Conservation (phyloP, 768 basidiomycete genomes). For the Boletus tylopilopsis region DNA sequence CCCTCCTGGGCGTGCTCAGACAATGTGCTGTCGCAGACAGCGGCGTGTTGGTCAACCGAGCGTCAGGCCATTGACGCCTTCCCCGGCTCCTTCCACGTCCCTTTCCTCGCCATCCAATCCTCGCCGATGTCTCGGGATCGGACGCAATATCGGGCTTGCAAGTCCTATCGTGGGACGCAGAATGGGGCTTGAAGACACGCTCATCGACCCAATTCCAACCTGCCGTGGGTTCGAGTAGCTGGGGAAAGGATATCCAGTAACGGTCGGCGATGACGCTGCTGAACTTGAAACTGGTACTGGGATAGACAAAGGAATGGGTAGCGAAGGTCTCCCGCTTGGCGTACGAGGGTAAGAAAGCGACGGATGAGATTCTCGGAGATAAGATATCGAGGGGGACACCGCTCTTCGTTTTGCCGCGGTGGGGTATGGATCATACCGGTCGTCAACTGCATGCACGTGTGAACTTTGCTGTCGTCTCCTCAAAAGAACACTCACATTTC, state of each 20-base stretch:
- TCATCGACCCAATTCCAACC: slow-evolving; percentile 40
- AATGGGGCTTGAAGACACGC: slow-evolving; percentile 71
- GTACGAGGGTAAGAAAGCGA: slow-evolving; percentile 43
- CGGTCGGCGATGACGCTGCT: slow-evolving; percentile 69
- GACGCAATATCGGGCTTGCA: slow-evolving; percentile 72
- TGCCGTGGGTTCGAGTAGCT: slow-evolving; percentile 34
- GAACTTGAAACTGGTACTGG: slow-evolving; percentile 58
- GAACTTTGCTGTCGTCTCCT: slow-evolving; percentile 2
- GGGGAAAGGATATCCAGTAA: slow-evolving; percentile 48
- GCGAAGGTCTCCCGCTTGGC: slow-evolving; percentile 56
- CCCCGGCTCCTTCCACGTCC: slow-evolving; percentile 76
- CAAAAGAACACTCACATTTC: slow-evolving; percentile 48
- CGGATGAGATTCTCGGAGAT: slow-evolving; percentile 58
- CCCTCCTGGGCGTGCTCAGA: neutral
- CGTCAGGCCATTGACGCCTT: slow-evolving; percentile 65
- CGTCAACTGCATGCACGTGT: slow-evolving; percentile 53
- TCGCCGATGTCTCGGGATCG: slow-evolving; percentile 53
- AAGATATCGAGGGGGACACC: slow-evolving; percentile 74
- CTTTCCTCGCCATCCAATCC: slow-evolving; percentile 57
- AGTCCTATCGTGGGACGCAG: slow-evolving; percentile 67
- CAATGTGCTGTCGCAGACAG: neutral
- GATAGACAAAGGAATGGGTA: slow-evolving; percentile 63
- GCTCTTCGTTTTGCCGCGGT: slow-evolving; percentile 75
- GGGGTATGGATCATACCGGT: slow-evolving; percentile 83
- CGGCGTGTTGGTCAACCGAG: slow-evolving; percentile 22